Base-by-base conservation (phyloP, 1,284 basidiomycete genomes). In the Xanthoconium separans region DNA sequence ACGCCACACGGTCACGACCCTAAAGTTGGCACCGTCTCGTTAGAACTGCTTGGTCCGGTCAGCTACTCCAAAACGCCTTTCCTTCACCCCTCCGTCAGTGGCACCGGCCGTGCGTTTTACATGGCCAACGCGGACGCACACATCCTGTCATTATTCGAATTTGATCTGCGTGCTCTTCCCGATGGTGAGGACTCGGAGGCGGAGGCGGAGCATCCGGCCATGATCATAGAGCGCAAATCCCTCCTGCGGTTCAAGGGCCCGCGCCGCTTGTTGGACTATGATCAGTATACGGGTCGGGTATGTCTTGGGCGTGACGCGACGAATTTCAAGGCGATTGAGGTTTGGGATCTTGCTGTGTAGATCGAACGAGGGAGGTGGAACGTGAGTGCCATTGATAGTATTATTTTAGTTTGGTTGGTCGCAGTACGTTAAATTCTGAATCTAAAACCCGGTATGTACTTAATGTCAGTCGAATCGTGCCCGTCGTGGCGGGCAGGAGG, bases 201-300 rank as follows among this genome's bases (percentile, higher is more conserved):
- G n/a, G n/a, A n/a, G n/a, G 9, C 30, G 15, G 15, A 8, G 6
- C 2, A 8, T 2, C 15, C 6, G 13, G 37, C 42, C 41, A 50
- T 52, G 30, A 39, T 49, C 7, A 22, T 34, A 1, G 51, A 66
- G 6, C 54, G 60, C 27, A 47, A 47, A 20, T 53, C n/a, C 12
- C 30, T 64, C 13, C n/a, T 66, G 2, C 44, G 43, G 5, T 47
- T 57, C 22, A 33, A 45, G 20, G 27, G 49, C 11, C 15, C 40
- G 11, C 44, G 50, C 10, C 41, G 27, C 7, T 45, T 63, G 29
- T 24, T 46, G 50, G 64, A 66, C 27, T 62, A 62, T 44, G 62
- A 63, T 50, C 57, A 57, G 3, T 66, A 66, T 46, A 42, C 45
- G 1, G 62, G 62, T 2, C 54, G 60, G 36, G 45, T 63, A 27